phyloP scores from a whole-genome alignment of 305 asterid genomes.

The Solanum hybrid region DNA sequence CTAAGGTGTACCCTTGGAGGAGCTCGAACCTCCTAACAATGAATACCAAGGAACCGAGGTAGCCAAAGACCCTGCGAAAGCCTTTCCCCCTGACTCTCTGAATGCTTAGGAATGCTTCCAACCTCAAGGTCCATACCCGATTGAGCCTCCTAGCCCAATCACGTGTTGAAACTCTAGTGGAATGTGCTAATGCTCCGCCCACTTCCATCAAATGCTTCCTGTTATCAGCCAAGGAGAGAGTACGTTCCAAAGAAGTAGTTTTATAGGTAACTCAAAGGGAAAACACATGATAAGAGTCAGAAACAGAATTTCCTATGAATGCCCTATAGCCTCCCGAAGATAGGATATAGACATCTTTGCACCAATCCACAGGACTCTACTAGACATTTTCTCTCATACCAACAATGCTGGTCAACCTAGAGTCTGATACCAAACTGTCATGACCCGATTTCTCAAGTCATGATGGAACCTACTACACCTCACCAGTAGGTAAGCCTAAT shows the following conservation, averaged over 20 bases:
- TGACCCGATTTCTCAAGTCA: background rate
- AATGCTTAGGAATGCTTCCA: background rate
- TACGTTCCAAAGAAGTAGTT: background rate
- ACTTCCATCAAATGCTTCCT: no score
- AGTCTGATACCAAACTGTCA: background rate
- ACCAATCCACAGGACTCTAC: background rate
- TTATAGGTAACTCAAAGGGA: background rate
- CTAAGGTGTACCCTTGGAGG: background rate
- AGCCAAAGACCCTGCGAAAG: background rate
- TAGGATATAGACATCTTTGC: background rate
- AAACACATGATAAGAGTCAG: background rate
- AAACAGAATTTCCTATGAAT: background rate
- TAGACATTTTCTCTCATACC: background rate
- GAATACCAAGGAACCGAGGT: background rate
- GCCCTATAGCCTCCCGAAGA: background rate
- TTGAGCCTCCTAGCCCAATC: background rate
- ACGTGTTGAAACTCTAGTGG: background rate
- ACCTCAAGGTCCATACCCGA: background rate
- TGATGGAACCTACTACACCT: background rate
- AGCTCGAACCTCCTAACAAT: background rate
- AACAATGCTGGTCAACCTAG: background rate
- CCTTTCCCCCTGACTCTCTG: background rate
- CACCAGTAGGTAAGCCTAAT: background rate
- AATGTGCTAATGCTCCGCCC: background rate
- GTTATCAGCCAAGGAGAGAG: background rate